phyloP scores from a whole-genome alignment of 78 protist genomes.

The Chrysochromulina tobinii region DNA sequence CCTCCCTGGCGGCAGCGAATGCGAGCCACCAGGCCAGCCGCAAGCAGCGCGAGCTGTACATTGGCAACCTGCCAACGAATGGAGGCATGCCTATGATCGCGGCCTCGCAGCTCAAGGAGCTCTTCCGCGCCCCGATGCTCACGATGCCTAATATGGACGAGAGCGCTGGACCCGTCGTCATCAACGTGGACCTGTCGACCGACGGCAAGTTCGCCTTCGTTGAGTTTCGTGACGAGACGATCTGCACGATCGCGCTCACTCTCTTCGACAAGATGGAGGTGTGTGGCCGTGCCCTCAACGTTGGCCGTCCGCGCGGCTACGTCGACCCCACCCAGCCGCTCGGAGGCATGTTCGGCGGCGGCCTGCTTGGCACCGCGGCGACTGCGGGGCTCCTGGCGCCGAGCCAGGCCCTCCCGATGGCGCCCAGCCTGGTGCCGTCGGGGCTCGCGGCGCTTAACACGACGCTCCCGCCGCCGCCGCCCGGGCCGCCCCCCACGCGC shows the following conservation, averaged over 20 bases:
- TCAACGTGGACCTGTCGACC: not conserved
- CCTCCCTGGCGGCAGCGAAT: not conserved
- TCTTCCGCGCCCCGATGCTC: not conserved
- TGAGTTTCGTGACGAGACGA: not conserved
- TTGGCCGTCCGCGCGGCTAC: not conserved
- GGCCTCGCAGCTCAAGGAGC: not conserved
- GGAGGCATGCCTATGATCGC: not conserved
- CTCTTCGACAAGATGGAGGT: not conserved
- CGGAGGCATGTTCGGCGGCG: no score
- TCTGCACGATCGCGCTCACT: not conserved
- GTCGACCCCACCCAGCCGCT: not conserved
- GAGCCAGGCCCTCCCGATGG: not conserved
- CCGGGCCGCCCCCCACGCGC: not conserved
- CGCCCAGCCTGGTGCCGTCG: not conserved
- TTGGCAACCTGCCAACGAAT: not conserved
- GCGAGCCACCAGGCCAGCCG: not conserved
- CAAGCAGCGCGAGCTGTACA: conserved; percentile 10
- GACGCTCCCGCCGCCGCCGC: not conserved
- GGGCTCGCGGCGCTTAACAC: not conserved
- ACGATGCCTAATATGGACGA: not conserved
- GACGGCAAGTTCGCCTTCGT: not conserved
- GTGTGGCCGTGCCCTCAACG: not conserved
- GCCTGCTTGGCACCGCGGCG: not conserved
- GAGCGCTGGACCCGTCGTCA: not conserved
- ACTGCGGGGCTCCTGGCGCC: not conserved